These are phyloP conservation scores for Diddensiella transvaalensis DNA, from an alignment of 805 yeast genomes.

Conservation along the genomic window DNA sequence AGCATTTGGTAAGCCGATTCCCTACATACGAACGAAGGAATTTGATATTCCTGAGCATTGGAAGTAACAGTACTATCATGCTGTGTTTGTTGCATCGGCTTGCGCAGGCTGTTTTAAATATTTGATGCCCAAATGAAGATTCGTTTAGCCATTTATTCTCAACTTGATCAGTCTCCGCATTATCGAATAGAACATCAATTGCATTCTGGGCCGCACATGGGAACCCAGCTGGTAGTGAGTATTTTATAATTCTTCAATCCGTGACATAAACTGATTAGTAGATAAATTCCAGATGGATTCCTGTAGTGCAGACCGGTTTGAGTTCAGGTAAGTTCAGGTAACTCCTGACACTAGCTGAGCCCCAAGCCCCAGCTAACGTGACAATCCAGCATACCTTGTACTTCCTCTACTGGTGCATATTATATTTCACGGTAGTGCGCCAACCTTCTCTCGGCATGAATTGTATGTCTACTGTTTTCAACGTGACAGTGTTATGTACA, in stretches of 20 bases:
- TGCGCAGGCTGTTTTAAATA: neutral
- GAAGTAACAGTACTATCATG: too few relatives aligned
- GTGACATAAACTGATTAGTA: neutral
- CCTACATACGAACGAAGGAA: constrained; percentile 10
- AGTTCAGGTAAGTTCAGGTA: neutral
- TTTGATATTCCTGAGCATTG: constrained; percentile 22
- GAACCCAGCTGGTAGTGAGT: too few relatives aligned
- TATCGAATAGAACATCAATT: too few relatives aligned
- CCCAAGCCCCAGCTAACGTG: neutral
- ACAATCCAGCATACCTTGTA: neutral
- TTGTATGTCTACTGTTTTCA: too few relatives aligned
- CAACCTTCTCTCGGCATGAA: neutral
- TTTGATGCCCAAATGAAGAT: neutral
- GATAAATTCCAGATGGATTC: constrained; percentile 3
- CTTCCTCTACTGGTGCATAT: neutral
- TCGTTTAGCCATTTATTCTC: neutral
- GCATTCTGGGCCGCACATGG: too few relatives aligned
- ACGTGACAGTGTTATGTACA: too few relatives aligned
- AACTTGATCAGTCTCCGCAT: neutral
- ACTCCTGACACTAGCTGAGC: neutral
- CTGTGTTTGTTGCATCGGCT: neutral
- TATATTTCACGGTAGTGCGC: neutral
- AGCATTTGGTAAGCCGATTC: constrained; percentile 22
- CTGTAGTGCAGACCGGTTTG: neutral
- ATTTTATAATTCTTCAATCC: too few relatives aligned